Conservation (phyloP, 192 early-diverging fungal species). For the Lobosporangium transversale region DNA sequence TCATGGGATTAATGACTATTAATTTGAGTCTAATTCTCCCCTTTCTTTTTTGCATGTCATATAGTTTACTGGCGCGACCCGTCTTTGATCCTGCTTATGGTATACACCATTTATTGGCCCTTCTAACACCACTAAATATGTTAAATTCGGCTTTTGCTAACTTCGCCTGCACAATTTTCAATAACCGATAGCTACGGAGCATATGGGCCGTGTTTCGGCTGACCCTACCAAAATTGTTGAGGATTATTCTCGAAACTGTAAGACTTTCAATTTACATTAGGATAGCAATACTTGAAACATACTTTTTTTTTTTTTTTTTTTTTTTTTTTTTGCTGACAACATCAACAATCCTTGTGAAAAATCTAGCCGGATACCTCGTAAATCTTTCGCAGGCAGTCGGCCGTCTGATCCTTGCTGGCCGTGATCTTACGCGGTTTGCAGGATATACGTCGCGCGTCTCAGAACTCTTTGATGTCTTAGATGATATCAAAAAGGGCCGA, state of each 20-base stretch:
- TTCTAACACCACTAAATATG: too few species aligned
- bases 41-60: slow-evolving; percentile 66
- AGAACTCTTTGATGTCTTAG: slow-evolving; percentile 66
- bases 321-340: too few species aligned
- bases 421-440: slow-evolving; percentile 70
- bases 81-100: slow-evolving; percentile 68
- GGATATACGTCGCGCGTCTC: slow-evolving; percentile 72
- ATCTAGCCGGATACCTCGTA: slow-evolving; percentile 66
- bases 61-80: slow-evolving; percentile 67
- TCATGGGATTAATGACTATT: not conserved
- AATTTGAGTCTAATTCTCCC: slow-evolving; percentile 39
- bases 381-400: slow-evolving; percentile 73
- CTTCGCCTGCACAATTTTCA: not conserved
- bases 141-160: too few species aligned
- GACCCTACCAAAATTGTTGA: slow-evolving; percentile 71
- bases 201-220: slow-evolving; percentile 59
- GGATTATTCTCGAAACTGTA: slow-evolving; percentile 70
- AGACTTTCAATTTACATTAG: slow-evolving; percentile 6
- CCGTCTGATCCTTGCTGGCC: slow-evolving; percentile 69
- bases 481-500: slow-evolving; percentile 63
- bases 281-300: not conserved
- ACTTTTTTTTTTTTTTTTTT: not conserved
- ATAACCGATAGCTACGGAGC: slow-evolving; percentile 56
- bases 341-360: too few species aligned
- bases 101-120: too few species aligned